Conservation (phyloP, 2,329 filamentous ascomycete species). For the Lecanicillium sp. region DNA sequence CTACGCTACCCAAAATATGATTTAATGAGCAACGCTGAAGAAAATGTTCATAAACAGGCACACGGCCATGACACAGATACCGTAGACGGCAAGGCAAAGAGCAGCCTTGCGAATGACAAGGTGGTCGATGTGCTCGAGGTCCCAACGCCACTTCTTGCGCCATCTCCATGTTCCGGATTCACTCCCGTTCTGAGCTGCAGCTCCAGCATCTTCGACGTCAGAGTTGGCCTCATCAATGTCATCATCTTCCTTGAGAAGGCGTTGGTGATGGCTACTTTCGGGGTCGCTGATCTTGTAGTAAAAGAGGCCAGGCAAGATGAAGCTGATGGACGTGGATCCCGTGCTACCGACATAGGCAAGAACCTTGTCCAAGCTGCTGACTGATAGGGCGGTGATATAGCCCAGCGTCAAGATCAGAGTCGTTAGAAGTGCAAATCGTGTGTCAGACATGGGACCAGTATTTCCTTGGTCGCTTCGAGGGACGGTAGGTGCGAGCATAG, state of each 20-base stretch:
- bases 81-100: constrained; percentile 73
- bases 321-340: constrained; percentile 90
- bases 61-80: constrained; percentile 78
- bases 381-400: constrained; percentile 84
- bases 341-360: constrained; percentile 93
- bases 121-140: constrained; percentile 56
- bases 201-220: constrained; percentile 40
- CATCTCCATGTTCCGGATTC: constrained; percentile 36
- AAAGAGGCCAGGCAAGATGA: constrained; percentile 91
- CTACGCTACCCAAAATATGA: not conserved
- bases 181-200: constrained; percentile 36
- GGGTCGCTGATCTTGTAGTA: constrained; percentile 98
- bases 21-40: constrained; percentile 57
- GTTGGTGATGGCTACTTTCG: constrained; percentile 77
- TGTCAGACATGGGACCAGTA: constrained; percentile 65
- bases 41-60: constrained; percentile 82
- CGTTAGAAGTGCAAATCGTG: constrained; percentile 83
- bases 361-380: constrained; percentile 81
- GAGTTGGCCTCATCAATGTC: constrained; percentile 57
- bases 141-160: constrained; percentile 51
- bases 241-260: constrained; percentile 84
- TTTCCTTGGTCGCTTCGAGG: constrained; percentile 43
- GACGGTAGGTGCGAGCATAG: constrained; percentile 29
- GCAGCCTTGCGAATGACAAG: constrained; percentile 62
- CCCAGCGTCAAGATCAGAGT: constrained; percentile 76